Percentiles rank a stretch among this genome's conserved stretches.
These are phyloP conservation scores for Candida neerlandica DNA, from an alignment of 1,139 yeast genomes.

Conservation along the genomic window DNA sequence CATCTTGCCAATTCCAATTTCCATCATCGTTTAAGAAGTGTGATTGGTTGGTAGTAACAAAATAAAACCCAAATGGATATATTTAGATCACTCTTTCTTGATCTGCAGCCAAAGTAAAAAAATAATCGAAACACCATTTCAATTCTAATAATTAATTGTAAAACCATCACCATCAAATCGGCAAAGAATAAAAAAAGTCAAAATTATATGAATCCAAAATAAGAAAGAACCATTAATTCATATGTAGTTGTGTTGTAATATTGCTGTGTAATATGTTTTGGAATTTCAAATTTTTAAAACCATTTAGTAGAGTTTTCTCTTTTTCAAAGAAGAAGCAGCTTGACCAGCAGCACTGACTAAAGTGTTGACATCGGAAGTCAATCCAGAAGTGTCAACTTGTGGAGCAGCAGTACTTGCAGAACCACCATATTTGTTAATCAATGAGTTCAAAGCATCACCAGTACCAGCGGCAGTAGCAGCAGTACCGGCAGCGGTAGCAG, in stretches of 20 bases:
- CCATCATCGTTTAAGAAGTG: too few species aligned
- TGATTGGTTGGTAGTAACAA: too few species aligned
- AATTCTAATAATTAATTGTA: neutral
- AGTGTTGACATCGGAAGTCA: slow-evolving; percentile 11
- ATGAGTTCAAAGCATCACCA: slow-evolving; percentile 7
- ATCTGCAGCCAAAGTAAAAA: slow-evolving; percentile 1
- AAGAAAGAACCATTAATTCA: slow-evolving; percentile 8
- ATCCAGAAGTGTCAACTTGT: slow-evolving; percentile 12
- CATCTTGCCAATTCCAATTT: neutral
- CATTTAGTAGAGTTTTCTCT: slow-evolving; percentile 15
- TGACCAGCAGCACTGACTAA: slow-evolving; percentile 15
- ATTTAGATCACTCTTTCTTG: neutral
- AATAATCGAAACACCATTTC: neutral
- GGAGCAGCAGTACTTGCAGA: slow-evolving; percentile 11
- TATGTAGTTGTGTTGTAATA: neutral
- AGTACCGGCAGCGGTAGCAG: neutral
- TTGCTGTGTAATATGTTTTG: neutral
- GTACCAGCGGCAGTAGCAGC: slow-evolving; percentile 2
- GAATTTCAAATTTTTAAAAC: neutral
- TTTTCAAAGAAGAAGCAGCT: slow-evolving; percentile 16
- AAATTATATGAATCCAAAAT: neutral
- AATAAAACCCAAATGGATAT: neutral
- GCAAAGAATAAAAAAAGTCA: neutral
- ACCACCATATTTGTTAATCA: slow-evolving; percentile 11
- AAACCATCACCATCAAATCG: neutral